Evolutionary conservation across 2,329 filamentous ascomycete species (phyloP).

Genomic region (Periconia digitata): DNA sequence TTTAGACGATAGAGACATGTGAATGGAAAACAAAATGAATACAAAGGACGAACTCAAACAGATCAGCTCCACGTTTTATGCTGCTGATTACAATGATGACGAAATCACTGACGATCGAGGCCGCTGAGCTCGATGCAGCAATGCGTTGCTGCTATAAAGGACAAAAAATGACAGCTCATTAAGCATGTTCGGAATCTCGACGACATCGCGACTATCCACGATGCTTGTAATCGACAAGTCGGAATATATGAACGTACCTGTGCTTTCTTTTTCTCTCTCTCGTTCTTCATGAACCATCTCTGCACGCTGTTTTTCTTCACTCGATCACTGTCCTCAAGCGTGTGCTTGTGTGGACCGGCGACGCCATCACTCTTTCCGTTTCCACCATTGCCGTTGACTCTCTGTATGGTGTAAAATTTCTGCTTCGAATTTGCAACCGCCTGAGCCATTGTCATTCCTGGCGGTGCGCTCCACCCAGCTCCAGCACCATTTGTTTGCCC

Average conservation of each 20-base stretch:
- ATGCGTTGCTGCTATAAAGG: conserved; percentile 12
- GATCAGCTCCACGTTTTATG: background rate
- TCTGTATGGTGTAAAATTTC: conserved; percentile 68
- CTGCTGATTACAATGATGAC: conserved; percentile 7
- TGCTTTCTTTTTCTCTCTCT: conserved; percentile 65
- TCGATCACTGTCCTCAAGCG: conserved; percentile 71
- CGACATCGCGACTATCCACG: background rate
- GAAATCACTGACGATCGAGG: conserved; percentile 10
- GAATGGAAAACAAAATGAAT: background rate
- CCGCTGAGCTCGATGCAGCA: conserved; percentile 6
- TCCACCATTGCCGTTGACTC: conserved; percentile 74
- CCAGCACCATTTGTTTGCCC: conserved; percentile 15
- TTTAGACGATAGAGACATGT: conserved; percentile 2
- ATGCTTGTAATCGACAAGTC: background rate
- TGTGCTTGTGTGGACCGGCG: conserved; percentile 73
- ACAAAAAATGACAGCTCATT: background rate
- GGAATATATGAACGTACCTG: conserved; percentile 27
- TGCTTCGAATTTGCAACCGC: conserved; percentile 14
- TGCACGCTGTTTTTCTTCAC: conserved; percentile 81
- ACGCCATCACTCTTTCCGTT: conserved; percentile 72
- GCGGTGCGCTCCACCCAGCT: conserved; percentile 27
- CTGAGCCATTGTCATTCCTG: conserved; percentile 15
- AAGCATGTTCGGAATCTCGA: background rate
- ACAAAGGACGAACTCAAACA: background rate
- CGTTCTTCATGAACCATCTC: conserved; percentile 63